Conservation (phyloP, 805 yeast genomes). For the Saturnispora sanitii region DNA sequence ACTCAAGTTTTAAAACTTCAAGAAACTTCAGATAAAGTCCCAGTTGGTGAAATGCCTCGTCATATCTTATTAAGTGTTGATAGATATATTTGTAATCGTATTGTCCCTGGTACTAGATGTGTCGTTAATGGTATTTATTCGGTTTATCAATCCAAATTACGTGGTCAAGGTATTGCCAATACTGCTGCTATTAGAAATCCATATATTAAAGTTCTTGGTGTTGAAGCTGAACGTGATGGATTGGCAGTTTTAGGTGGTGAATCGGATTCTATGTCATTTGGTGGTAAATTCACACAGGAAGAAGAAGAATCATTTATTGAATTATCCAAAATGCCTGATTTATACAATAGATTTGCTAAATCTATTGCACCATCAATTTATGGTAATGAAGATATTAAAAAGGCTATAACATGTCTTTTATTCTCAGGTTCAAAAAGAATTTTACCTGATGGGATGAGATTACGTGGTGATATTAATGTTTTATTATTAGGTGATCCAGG, state of each 20-base stretch:
- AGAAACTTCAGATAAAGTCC: slow-evolving; percentile 97
- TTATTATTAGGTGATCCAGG: slow-evolving; percentile 96
- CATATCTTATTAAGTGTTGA: slow-evolving; percentile 82
- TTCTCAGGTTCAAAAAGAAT: slow-evolving; percentile 92
- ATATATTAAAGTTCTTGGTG: slow-evolving; percentile 76
- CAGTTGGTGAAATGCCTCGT: slow-evolving; percentile 98
- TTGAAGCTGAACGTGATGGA: slow-evolving; percentile 61
- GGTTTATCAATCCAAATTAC: slow-evolving; percentile 67
- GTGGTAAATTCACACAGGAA: slow-evolving; percentile 65
- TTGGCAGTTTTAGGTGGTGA: slow-evolving; percentile 34
- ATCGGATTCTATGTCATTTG: slow-evolving; percentile 20
- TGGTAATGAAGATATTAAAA: slow-evolving; percentile 88
- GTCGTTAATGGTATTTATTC: slow-evolving; percentile 89
- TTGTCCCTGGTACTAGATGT: slow-evolving; percentile 92
- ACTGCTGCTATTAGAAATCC: slow-evolving; percentile 88
- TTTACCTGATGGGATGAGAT: slow-evolving; percentile 90
- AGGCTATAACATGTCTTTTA: slow-evolving; percentile 81
- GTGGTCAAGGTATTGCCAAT: slow-evolving; percentile 39
- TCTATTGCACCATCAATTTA: slow-evolving; percentile 96
- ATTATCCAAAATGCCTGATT: slow-evolving; percentile 71
- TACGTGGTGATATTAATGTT: slow-evolving; percentile 95
- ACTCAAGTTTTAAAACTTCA: slow-evolving; percentile 91
- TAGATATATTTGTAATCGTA: slow-evolving; percentile 78
- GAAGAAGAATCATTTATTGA: slow-evolving; percentile 88
- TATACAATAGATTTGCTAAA: slow-evolving; percentile 74